Percentiles rank a stretch among this genome's conserved stretches.
Conservation (phyloP, 176 grass and related monocot genomes). For the Elymus sibiricus region DNA sequence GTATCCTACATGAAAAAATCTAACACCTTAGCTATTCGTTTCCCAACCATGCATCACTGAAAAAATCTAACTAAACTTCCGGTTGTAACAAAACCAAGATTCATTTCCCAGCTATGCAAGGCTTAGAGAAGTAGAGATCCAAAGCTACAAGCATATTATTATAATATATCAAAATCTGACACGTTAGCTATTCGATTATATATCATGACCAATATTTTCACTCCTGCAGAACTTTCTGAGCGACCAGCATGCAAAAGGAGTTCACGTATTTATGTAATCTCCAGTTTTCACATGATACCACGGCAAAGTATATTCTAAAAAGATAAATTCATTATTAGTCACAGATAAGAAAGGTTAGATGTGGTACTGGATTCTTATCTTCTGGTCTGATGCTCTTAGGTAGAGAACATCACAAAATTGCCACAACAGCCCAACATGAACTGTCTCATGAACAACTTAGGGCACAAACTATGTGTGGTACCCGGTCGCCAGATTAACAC, state of each 20-base stretch:
- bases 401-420: not conserved
- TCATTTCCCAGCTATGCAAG: not conserved
- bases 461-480: not conserved
- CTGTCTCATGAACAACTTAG: not conserved
- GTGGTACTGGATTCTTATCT: conserved; percentile 6
- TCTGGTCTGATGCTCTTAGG: not conserved
- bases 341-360: not conserved
- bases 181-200: not conserved
- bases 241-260: not conserved
- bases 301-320: not conserved
- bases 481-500: not conserved
- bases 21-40: no score
- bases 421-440: not conserved
- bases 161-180: not conserved
- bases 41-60: not conserved
- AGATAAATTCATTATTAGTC: not conserved
- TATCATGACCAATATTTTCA: not conserved
- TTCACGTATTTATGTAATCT: not conserved
- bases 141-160: not conserved
- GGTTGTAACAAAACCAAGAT: not conserved
- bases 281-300: not conserved
- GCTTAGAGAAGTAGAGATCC: not conserved
- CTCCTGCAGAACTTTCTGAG: not conserved
- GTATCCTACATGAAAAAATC: not conserved
- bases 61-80: not conserved